Evolutionary conservation across 148 eudicot genomes (phyloP).

Genomic region (Camellia sinensis): DNA sequence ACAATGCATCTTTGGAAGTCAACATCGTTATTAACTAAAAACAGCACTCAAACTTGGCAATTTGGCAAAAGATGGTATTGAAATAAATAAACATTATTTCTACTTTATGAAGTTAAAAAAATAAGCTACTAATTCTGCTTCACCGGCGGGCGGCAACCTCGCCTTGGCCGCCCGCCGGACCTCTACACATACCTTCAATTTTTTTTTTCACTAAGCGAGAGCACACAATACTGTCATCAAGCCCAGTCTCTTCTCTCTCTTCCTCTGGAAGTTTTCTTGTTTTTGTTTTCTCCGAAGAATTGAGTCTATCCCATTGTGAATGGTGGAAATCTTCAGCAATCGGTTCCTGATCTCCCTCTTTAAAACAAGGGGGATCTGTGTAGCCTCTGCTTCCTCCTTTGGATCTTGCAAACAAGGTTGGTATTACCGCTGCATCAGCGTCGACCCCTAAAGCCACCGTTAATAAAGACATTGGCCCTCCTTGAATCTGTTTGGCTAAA

Average conservation of each 20-base stretch:
- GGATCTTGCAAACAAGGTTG: constrained; percentile 48
- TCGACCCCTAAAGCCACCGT: constrained; percentile 35
- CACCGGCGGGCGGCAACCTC: too few relatives aligned
- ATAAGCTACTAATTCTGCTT: not conserved
- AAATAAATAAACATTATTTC: not conserved
- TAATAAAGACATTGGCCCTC: too few relatives aligned
- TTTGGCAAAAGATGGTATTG: not conserved
- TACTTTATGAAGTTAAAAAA: not conserved
- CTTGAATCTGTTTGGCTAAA: too few relatives aligned
- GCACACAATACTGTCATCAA: too few relatives aligned
- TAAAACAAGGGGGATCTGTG: constrained; percentile 34
- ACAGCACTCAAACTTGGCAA: not conserved
- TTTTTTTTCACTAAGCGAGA: too few relatives aligned
- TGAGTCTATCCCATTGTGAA: constrained; percentile 28
- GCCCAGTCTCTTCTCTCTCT: too few relatives aligned
- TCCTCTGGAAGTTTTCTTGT: not conserved
- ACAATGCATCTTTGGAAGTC: not conserved
- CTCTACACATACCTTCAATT: too few relatives aligned
- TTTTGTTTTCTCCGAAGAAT: not conserved
- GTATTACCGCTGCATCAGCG: constrained; percentile 45
- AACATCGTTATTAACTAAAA: not conserved
- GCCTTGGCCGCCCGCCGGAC: too few relatives aligned
- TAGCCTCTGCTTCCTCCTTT: constrained; percentile 23
- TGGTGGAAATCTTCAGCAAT: constrained; percentile 40
- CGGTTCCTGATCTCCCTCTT: constrained; percentile 38